Evolutionary conservation across 306 rosid species (phyloP).

Genomic region (Ormosia emarginata): DNA sequence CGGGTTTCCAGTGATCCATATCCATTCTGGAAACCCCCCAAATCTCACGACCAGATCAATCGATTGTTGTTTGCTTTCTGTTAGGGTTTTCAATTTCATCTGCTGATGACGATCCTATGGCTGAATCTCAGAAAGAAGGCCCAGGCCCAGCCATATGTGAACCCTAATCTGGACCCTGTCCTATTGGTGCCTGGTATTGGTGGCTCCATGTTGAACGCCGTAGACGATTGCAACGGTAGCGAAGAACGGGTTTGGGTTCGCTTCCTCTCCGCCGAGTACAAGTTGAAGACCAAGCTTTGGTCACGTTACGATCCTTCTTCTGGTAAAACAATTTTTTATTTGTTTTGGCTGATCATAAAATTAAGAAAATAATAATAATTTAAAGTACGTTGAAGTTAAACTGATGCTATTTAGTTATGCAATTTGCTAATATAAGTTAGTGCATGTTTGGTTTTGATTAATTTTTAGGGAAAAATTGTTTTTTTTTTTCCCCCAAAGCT

Average conservation of each 20-base stretch:
- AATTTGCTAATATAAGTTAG: neutral
- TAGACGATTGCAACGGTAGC: conserved; percentile 40
- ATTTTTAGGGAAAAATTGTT: neutral
- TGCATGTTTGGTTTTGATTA: neutral
- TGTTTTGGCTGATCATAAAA: neutral
- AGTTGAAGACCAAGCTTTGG: conserved; percentile 83
- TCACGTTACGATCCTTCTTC: conserved; percentile 80
- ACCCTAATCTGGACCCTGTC: conserved; percentile 86
- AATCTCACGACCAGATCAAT: neutral
- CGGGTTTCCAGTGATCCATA: neutral
- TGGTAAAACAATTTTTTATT: conserved; percentile 41
- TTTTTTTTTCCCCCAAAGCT: neutral
- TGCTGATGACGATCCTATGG: conserved; percentile 67
- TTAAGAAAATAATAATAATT: neutral
- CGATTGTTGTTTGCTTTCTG: neutral
- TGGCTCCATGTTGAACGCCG: conserved; percentile 79
- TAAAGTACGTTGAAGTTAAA: neutral
- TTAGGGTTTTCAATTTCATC: conserved; percentile 25
- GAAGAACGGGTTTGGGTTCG: conserved; percentile 93
- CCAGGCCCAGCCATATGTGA: conserved; percentile 52
- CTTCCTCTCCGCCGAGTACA: conserved; percentile 68
- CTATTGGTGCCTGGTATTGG: conserved; percentile 83
- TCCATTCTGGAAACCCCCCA: neutral
- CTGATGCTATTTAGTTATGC: neutral
- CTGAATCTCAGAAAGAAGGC: conserved; percentile 57